Conservation (phyloP, 2,329 filamentous ascomycete species). For the Aspergillus sergii region DNA sequence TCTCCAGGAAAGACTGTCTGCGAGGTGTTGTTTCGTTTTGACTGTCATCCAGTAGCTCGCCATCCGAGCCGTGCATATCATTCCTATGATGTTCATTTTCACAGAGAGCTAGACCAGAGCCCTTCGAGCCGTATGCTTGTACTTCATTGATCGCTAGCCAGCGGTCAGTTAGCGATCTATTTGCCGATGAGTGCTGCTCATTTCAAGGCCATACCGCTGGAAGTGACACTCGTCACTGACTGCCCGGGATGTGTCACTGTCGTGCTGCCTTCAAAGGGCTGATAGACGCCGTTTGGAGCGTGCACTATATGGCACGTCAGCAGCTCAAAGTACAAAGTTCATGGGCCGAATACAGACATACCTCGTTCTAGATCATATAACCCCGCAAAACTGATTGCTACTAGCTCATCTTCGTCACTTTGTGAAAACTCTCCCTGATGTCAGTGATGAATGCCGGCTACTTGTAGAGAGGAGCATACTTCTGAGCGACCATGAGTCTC, state of each 20-base stretch:
- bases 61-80: constrained; percentile 10
- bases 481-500: constrained; percentile 31
- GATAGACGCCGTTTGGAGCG: constrained; percentile 29
- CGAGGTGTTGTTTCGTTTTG: constrained; percentile 16
- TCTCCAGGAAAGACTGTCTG: constrained; percentile 27
- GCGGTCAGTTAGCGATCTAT: neutral
- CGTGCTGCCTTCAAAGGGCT: constrained; percentile 12
- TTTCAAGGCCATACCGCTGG: constrained; percentile 18
- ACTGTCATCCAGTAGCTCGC: constrained; percentile 15
- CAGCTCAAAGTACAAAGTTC: neutral
- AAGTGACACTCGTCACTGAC: constrained; percentile 18
- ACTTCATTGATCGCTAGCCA: constrained; percentile 13
- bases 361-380: constrained; percentile 33
- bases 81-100: constrained; percentile 20
- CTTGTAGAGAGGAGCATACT: constrained; percentile 20
- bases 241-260: constrained; percentile 10
- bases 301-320: constrained; percentile 26
- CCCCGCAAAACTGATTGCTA: constrained; percentile 33
- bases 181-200: neutral
- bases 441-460: constrained; percentile 1
- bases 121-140: constrained; percentile 15
- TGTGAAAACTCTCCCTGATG: constrained; percentile 25
- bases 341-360: constrained; percentile 4
- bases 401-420: constrained; percentile 32
- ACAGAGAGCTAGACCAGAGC: constrained; percentile 18